Conservation (phyloP, 345 rosid species). For the Eucalyptus curtisii region DNA sequence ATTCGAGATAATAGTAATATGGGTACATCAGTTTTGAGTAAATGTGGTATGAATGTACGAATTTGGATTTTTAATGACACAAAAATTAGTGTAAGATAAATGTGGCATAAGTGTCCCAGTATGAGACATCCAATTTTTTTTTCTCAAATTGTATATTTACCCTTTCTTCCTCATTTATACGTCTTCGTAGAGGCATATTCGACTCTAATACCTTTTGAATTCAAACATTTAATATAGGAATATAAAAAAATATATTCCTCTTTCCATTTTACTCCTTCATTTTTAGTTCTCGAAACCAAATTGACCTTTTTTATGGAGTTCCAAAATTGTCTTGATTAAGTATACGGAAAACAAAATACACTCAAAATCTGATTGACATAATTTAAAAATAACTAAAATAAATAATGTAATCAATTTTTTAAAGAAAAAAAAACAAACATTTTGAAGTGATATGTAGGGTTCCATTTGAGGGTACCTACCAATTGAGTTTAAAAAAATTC, state of each 20-base stretch:
- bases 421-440: neutral
- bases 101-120: neutral
- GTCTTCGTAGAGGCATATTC: neutral
- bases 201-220: neutral
- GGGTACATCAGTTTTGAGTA: neutral
- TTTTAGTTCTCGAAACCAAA: neutral
- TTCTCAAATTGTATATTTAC: neutral
- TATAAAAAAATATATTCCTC: neutral
- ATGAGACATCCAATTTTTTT: neutral
- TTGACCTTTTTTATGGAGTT: neutral
- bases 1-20: no score
- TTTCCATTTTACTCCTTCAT: neutral
- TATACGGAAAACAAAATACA: neutral
- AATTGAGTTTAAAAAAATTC: neutral
- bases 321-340: neutral
- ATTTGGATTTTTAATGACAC: neutral
- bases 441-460: neutral
- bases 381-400: neutral
- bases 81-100: neutral
- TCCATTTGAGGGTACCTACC: neutral
- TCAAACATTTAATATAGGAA: neutral
- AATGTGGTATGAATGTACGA: accelerated
- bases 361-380: neutral
- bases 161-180: neutral
- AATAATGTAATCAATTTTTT: neutral